Evolutionary conservation across 1,284 basidiomycete species (phyloP).

Genomic region (Paramarasmius palmivorus): DNA sequence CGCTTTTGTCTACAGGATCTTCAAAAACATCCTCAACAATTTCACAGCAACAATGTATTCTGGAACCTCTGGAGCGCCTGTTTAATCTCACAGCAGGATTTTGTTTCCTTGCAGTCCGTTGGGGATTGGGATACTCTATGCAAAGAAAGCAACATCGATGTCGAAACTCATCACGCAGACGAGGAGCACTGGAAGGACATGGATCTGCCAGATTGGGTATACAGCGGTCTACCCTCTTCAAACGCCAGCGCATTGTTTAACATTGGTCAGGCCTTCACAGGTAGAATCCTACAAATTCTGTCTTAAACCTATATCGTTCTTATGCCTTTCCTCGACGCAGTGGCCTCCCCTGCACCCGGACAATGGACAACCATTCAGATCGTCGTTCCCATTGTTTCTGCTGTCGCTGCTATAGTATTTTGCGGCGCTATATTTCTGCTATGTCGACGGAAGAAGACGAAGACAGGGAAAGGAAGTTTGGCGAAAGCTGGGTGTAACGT

Average conservation of each 20-base stretch:
- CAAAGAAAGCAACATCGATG: neutral
- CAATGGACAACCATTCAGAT: slow-evolving; percentile 35
- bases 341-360: slow-evolving; percentile 16
- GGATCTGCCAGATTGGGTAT: slow-evolving; percentile 13
- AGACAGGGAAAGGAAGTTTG: neutral
- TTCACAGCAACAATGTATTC: slow-evolving; percentile 11
- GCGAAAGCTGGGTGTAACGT: neutral
- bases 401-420: slow-evolving; percentile 25
- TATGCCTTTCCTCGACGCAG: slow-evolving; percentile 20
- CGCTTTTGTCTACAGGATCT: neutral
- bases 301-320: neutral
- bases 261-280: slow-evolving; percentile 7
- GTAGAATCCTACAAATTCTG: neutral
- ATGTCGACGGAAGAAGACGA: slow-evolving; percentile 10
- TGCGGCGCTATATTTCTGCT: slow-evolving; percentile 22
- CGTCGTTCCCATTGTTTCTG: slow-evolving; percentile 30
- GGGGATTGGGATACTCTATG: slow-evolving; percentile 8
- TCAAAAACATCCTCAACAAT: neutral
- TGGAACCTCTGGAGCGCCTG: slow-evolving; percentile 14
- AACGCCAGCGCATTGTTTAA: slow-evolving; percentile 7
- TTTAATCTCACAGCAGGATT: neutral
- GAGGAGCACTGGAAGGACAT: neutral
- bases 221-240: neutral
- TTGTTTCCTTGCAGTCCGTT: neutral
- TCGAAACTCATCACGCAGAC: neutral